These are phyloP conservation scores for Candida sojae DNA, from an alignment of 1,139 yeast species.

Conservation along the genomic window DNA sequence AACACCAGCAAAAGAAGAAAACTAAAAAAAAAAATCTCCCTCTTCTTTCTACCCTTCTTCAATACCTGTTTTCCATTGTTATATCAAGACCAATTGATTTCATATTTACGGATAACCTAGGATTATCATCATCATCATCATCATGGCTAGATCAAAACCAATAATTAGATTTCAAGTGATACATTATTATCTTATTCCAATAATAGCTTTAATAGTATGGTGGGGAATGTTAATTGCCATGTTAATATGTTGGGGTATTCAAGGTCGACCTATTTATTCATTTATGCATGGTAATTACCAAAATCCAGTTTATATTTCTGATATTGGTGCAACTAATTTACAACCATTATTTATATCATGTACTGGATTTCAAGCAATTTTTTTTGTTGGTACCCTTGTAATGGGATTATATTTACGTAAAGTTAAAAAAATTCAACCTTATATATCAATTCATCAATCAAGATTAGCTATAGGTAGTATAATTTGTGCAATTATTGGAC, in stretches of 20 bases:
- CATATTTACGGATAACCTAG: not conserved
- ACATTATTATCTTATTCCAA: slow-evolving; percentile 38
- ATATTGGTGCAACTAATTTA: slow-evolving; percentile 81
- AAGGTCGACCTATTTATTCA: slow-evolving; percentile 72
- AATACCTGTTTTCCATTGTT: too few species aligned
- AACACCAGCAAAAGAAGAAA: too few species aligned
- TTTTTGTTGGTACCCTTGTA: slow-evolving; percentile 67
- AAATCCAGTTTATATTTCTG: slow-evolving; percentile 73
- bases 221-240: slow-evolving; percentile 47
- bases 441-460: slow-evolving; percentile 49
- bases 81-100: too few species aligned
- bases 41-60: too few species aligned
- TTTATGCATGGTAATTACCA: slow-evolving; percentile 50
- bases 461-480: slow-evolving; percentile 54
- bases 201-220: slow-evolving; percentile 33
- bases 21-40: not conserved
- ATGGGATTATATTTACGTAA: slow-evolving; percentile 54
- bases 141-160: slow-evolving; percentile 9
- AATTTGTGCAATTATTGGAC: slow-evolving; percentile 62
- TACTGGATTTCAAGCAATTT: slow-evolving; percentile 74
- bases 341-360: slow-evolving; percentile 86
- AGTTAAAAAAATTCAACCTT: slow-evolving; percentile 49
- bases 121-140: not conserved
- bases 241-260: slow-evolving; percentile 60
- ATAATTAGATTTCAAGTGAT: slow-evolving; percentile 26